Base-by-base conservation (phyloP, 352 stramenopile genomes). In the Phytopythium helicoides region DNA sequence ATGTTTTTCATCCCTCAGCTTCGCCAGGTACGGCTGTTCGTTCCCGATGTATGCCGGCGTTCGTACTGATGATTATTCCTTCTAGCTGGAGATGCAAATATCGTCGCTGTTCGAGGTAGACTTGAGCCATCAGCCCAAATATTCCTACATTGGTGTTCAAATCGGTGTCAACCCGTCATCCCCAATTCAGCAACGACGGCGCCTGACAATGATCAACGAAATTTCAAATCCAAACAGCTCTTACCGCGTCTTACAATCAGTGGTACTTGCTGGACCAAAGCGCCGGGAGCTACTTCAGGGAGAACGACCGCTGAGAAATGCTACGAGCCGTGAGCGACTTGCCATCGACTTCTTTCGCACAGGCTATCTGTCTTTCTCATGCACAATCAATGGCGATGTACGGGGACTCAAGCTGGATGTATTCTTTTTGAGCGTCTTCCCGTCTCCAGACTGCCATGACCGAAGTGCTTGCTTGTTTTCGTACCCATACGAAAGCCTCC, bases 391-490 rank as follows among this genome's bases (percentile, higher is more conserved):
- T 22, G 66, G 62, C 5, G 76, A 89, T 19, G 25, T 78, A 14
- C 68, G 77, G 5, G 74, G 75, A 4, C 52, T 87, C 38, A 80
- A 81, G 28, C 65, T 89, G 4, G 73, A 81, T 22, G 26, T 64
- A 51, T 60, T 62, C 12, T 71, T 76, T 46, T 54, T 89, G n/a
- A 75, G 59, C 4, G 68, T 87, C 18, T 87, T 81, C 26, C 77
- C 77, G 4, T 78, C 76, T 0, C 65, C 74, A 0, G 73, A 89
- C 31, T 81, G 64, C 28, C 61, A 70, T 36, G 76, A 87, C 23
- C 70, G 72, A n/a, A 86, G 66, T 18, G 81, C 81, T 11, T 89
- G 70, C 42, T 60, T 89, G 44, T 87, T 90, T 56, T 83, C 67
- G 31, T 90, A 90, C 37, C 45, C 44, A 11, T 89, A 87, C 49